Percentiles rank a stretch among this genome's conserved stretches.
Evolutionary conservation across 176 grass and related monocot genomes (phyloP).

Genomic region (Rhynchospora tenuis): DNA sequence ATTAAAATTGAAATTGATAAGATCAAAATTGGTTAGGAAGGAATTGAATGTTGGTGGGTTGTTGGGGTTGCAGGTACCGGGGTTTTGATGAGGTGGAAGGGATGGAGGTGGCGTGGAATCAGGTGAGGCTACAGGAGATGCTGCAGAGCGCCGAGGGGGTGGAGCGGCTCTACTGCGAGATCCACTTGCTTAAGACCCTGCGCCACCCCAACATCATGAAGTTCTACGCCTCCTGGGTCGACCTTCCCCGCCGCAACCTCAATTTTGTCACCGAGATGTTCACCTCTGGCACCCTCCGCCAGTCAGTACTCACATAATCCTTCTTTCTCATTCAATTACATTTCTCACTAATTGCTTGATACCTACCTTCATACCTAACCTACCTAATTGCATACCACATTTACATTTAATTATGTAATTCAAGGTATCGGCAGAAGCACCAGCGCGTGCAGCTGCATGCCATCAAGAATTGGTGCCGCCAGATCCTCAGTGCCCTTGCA

Average conservation of each 20-base stretch:
- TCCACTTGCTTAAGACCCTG: conserved; percentile 95
- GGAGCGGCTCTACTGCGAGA: conserved; percentile 96
- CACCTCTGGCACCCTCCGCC: conserved; percentile 90
- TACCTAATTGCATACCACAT: neutral
- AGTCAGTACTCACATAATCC: conserved; percentile 37
- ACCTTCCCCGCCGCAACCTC: conserved; percentile 71
- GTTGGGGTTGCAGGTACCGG: conserved; percentile 44
- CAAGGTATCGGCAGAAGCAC: conserved; percentile 79
- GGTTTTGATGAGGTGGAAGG: conserved; percentile 92
- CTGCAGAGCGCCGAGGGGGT: conserved; percentile 72
- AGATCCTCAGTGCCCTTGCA: conserved; percentile 74
- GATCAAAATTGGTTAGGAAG: no score
- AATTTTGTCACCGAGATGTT: conserved; percentile 99
- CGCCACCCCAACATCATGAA: conserved; percentile 96
- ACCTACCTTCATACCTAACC: neutral
- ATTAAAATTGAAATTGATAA: no score
- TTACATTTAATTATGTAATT: neutral
- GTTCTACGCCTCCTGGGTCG: conserved; percentile 95
- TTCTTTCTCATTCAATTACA: neutral
- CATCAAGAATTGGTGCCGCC: conserved; percentile 95
- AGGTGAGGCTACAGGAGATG: conserved; percentile 90
- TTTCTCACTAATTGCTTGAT: neutral
- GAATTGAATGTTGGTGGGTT: no score
- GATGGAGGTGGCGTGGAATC: conserved; percentile 98
- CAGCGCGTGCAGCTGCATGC: conserved; percentile 65